A percentile compares a stretch with the other conserved stretches of the same genome.
Evolutionary conservation across 129 eudicot genomes (phyloP).

Genomic region (Helianthus tuberosus): DNA sequence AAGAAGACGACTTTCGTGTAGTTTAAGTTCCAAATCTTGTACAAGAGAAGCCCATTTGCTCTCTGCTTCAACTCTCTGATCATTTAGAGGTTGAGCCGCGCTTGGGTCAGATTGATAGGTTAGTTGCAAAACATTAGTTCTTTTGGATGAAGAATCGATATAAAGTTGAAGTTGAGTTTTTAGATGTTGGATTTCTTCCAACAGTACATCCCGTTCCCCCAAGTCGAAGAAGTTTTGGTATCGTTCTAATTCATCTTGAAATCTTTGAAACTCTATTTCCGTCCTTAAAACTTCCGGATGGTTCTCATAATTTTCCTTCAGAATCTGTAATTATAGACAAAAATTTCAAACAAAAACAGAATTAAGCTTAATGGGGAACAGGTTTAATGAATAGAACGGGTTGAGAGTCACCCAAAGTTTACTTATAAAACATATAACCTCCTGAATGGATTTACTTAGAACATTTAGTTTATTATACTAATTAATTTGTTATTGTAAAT

Average conservation of each 20-base stretch:
- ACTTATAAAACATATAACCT: neutral
- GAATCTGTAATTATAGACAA: slow-evolving; percentile 45
- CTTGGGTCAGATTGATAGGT: slow-evolving; percentile 61
- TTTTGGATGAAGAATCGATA: slow-evolving; percentile 57
- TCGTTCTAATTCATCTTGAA: slow-evolving; percentile 81
- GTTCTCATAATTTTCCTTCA: slow-evolving; percentile 79
- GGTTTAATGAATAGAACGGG: neutral
- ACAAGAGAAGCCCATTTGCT: slow-evolving; percentile 76
- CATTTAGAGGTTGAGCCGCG: too few relatives aligned
- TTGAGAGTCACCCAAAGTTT: neutral
- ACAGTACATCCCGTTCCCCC: slow-evolving; percentile 80
- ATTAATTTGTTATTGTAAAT: neutral
- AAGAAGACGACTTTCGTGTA: slow-evolving; percentile 52
- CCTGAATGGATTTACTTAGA: neutral
- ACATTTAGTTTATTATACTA: neutral
- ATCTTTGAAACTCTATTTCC: slow-evolving; percentile 71
- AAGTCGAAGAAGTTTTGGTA: slow-evolving; percentile 81
- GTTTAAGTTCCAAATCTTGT: slow-evolving; percentile 69
- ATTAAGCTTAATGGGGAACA: too few relatives aligned
- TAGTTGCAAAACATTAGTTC: slow-evolving; percentile 48
- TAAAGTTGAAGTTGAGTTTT: slow-evolving; percentile 75
- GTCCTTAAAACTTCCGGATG: slow-evolving; percentile 77
- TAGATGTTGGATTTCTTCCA: slow-evolving; percentile 90
- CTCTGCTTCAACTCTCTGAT: slow-evolving; percentile 62
- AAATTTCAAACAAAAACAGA: neutral